Base-by-base conservation (phyloP, 139 green algal species). In the Chlamydomonas schloesseri region DNA sequence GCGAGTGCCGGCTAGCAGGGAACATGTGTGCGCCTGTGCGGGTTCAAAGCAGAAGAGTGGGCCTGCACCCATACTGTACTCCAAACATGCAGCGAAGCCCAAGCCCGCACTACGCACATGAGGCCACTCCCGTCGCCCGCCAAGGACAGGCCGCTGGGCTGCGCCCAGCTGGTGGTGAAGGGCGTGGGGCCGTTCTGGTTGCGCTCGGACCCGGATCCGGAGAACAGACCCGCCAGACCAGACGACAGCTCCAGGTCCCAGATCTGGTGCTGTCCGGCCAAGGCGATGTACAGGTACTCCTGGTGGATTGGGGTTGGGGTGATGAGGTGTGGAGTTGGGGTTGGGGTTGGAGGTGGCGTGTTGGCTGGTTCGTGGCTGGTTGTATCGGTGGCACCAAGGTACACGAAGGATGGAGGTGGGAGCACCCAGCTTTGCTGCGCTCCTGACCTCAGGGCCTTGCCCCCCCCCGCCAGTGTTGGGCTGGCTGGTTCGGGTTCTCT, bases 221-320 rank as follows among this genome's bases (percentile, higher is more conserved):
- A 94, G 82, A 97, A 93, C 17, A 69, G 78, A 29, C 34, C 57
- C 18, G 68, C 83, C 4, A 67, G 64, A 37, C 89, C 85, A 15
- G 64, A 60, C 36, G 28, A 57, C 15, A 94, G 42, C 71, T 97
- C 88, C 53, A 94, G 73, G 24, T 75, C 34, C 95, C 95, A 97
- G 23, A 97, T 92, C 89, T 97, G 95, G 89, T 97, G 95, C 87
- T 94, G 89, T 9, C 95, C 95, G 20, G 85, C 84, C 79, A 92
- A 71, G 8, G 88, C 84, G 9, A 92, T 75, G 64, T 84, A 84
- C 1, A 74, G 46, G 78, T 74, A 55, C 10, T 74, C 78, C 78
- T 84, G 78, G 0, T 21, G 62, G 28, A 8, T 15, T 31, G 62
- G 14, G 28, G 5, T 6, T 31, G 62, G 14, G 28, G 2, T 1